Percentiles rank a stretch among this genome's conserved stretches.
phyloP scores from a whole-genome alignment of 176 grass and related monocot species.

The Ensete glaucum region DNA sequence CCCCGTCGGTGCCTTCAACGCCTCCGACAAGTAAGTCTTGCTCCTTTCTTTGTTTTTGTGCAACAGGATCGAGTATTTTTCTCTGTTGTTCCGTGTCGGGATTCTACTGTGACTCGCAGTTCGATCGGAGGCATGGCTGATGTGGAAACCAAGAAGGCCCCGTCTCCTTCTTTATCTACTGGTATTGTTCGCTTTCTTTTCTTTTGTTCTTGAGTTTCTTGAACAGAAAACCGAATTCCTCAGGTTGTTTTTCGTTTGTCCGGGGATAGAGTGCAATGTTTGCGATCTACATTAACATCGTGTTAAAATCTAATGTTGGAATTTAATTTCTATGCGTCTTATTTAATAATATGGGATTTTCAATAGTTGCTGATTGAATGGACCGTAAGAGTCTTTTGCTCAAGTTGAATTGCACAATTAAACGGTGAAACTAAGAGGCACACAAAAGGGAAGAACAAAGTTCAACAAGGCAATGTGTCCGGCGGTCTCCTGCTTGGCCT shows the following conservation, averaged over 20 bases:
- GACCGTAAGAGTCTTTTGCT: too few relatives aligned
- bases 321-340: too few relatives aligned
- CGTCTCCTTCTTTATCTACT: background rate
- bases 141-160: background rate
- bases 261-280: background rate
- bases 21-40: background rate
- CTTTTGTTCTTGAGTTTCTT: background rate
- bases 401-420: too few relatives aligned
- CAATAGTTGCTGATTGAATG: too few relatives aligned
- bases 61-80: conserved; percentile 7
- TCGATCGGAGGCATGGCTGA: conserved; percentile 5
- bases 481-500: too few relatives aligned
- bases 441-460: too few relatives aligned
- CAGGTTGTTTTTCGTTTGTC: background rate
- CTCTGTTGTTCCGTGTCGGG: background rate
- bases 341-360: too few relatives aligned
- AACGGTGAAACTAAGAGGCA: too few relatives aligned
- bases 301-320: too few relatives aligned
- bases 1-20: background rate
- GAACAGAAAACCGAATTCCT: background rate
- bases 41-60: background rate
- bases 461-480: too few relatives aligned
- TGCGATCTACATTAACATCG: background rate
- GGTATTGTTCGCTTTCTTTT: background rate
- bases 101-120: background rate